Percentiles rank a stretch among this genome's conserved stretches.
Evolutionary conservation across 441 rosid species (phyloP).

Genomic region (Brassica balearica): DNA sequence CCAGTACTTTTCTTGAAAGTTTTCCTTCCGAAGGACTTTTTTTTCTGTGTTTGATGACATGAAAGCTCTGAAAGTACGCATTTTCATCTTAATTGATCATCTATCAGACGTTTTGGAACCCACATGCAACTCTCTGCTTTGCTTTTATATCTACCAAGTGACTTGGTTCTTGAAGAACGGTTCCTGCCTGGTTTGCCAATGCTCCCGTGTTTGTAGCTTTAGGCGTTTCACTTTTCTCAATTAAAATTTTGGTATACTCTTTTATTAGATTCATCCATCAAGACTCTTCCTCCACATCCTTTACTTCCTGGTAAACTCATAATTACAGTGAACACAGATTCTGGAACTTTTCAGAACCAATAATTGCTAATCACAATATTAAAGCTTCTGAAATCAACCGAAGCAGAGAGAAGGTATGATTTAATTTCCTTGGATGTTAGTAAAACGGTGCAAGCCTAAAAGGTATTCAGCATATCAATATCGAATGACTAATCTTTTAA

Average conservation of each 20-base stretch:
- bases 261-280: constrained; percentile 47
- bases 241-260: constrained; percentile 49
- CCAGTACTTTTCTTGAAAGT: too few relatives aligned
- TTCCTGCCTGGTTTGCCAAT: constrained; percentile 40
- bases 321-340: neutral
- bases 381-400: neutral
- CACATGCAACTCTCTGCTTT: constrained; percentile 63
- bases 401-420: neutral
- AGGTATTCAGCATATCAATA: constrained; percentile 1
- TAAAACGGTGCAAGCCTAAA: constrained; percentile 16
- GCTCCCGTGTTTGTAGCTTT: constrained; percentile 48
- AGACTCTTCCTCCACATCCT: constrained; percentile 34
- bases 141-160: constrained; percentile 47
- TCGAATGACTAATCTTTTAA: neutral
- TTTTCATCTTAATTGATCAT: too few relatives aligned
- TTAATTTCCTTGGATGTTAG: neutral
- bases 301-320: constrained; percentile 48
- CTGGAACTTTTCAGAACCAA: too few relatives aligned
- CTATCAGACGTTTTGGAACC: constrained; percentile 64
- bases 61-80: too few relatives aligned
- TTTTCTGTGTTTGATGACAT: too few relatives aligned
- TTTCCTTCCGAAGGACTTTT: too few relatives aligned
- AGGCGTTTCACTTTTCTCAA: constrained; percentile 47
- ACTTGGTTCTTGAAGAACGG: constrained; percentile 45
- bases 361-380: neutral